Base-by-base conservation (phyloP, 73 alveolate genomes). In the Durusdinium trenchii region DNA sequence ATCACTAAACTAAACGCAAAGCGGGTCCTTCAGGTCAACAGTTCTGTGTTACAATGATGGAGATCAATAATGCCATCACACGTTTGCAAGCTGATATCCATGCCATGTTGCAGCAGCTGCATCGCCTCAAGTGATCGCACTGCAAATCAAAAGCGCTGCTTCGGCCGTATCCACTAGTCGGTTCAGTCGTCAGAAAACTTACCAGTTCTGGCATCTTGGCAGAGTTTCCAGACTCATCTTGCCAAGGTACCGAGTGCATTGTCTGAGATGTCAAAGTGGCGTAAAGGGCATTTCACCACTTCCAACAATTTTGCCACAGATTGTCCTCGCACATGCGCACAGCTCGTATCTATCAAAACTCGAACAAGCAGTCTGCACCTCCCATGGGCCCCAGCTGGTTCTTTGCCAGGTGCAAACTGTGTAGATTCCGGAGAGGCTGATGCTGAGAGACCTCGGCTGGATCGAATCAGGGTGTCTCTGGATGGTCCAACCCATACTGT, bases 381-480 rank as follows among this genome's bases (percentile, higher is more conserved):
- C 95, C 95, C 26, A 43, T 4, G 38, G 40, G 83, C 20, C 95
- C 95, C 46, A 87, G 95, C 23, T 64, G 84, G 61, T 87, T 87
- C 95, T 87, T 87, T 26, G 95, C 95, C 82, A 87, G 30, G 38
- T 87, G 95, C 36, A 87, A 30, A 46, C 95, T 87, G 28, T 87
- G 47, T 3, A 87, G 84, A 23, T 42, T 61, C 45, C 35, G 61
- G 2, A 64, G 95, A 35, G 83, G 95, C 57, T 61, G 95, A 2
- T 61, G 67, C 60, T 87, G 50, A 4, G 95, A 16, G 46, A 61
- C 95, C 95, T 87, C 69, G 10, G 69, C 62, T 3, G 52, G 86
- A 35, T 35, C 28, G 86, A 75, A n/a, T n/a, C n/a, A n/a, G n/a
- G n/a, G n/a, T n/a, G n/a, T n/a, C n/a, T n/a, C n/a, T n/a, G n/a